Conservation (phyloP, 805 yeast species). For the Saccharomycopsis malanga region DNA sequence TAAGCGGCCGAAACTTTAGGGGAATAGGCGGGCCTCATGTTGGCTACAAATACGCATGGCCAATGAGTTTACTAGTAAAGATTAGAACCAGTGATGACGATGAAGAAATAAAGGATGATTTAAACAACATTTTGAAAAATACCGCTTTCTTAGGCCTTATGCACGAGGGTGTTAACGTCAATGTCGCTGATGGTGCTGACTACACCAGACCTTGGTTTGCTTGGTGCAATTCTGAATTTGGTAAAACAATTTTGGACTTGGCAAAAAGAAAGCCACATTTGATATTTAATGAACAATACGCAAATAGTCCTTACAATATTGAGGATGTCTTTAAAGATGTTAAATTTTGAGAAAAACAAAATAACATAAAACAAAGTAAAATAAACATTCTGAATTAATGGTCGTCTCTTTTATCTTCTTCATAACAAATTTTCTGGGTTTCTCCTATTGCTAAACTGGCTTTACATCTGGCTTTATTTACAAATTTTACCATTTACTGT, state of each 20-base stretch:
- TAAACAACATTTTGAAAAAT: conserved; percentile 46
- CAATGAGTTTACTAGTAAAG: conserved; percentile 69
- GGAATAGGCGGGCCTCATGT: conserved; percentile 93
- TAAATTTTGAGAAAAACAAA: too few species aligned
- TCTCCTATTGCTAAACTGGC: too few species aligned
- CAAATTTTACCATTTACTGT: too few species aligned
- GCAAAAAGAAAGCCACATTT: conserved; percentile 69
- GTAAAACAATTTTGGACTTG: conserved; percentile 72
- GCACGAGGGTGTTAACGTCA: conserved; percentile 76
- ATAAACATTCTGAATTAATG: too few species aligned
- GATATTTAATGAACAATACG: conserved; percentile 44
- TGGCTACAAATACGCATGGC: conserved; percentile 81
- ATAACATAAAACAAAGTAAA: too few species aligned
- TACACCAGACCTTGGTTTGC: conserved; percentile 88
- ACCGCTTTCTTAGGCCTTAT: conserved; percentile 75
- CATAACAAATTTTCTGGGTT: too few species aligned
- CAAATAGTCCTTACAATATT: conserved; percentile 12
- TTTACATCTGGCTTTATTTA: too few species aligned
- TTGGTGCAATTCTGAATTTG: conserved; percentile 91
- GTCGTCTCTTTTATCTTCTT: too few species aligned
- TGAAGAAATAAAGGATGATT: conserved; percentile 48
- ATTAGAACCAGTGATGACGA: conserved; percentile 73
- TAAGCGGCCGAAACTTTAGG: conserved; percentile 52
- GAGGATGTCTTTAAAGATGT: conserved; percentile 14
- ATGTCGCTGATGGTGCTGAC: conserved; percentile 36